These are phyloP conservation scores for Apostasia shenzhenica DNA, from an alignment of 106 monocot species.

Conservation along the genomic window DNA sequence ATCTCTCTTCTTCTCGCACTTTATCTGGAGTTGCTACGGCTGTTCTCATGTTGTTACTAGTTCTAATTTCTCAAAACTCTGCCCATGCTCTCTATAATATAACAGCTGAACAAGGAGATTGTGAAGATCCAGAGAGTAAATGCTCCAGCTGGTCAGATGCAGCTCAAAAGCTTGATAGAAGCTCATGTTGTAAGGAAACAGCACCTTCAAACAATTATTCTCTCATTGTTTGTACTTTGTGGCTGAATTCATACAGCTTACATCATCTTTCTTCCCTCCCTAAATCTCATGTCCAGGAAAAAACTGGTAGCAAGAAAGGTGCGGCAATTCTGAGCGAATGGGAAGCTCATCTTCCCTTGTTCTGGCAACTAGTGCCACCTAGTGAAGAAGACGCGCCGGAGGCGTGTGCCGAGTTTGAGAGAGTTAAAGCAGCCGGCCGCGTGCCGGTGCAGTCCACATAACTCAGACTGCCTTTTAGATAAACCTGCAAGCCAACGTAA, in stretches of 20 bases:
- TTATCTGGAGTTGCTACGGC: too few relatives aligned
- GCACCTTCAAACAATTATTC: neutral
- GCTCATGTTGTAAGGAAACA: constrained; percentile 83
- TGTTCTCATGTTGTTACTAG: too few relatives aligned
- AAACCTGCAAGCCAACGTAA: too few relatives aligned
- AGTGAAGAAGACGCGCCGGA: constrained; percentile 97
- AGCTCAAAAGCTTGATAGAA: constrained; percentile 94
- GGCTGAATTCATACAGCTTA: neutral
- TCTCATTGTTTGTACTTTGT: neutral
- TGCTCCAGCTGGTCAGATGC: constrained; percentile 98
- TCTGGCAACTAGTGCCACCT: constrained; percentile 96
- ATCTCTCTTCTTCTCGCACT: too few relatives aligned
- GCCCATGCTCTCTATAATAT: too few relatives aligned
- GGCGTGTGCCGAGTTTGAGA: constrained; percentile 78
- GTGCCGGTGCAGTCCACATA: constrained; percentile 54
- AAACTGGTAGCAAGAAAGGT: constrained; percentile 91
- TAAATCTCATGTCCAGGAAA: constrained; percentile 50
- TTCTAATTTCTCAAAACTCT: too few relatives aligned
- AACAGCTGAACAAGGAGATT: constrained; percentile 95
- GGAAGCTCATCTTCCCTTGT: constrained; percentile 92
- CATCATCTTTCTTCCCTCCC: neutral
- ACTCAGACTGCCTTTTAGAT: neutral
- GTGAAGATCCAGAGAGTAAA: constrained; percentile 98
- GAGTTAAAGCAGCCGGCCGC: constrained; percentile 38
- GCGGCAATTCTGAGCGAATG: constrained; percentile 71